These are phyloP conservation scores for Fragaria nilgerrensis DNA, from an alignment of 306 rosid species.

Conservation along the genomic window DNA sequence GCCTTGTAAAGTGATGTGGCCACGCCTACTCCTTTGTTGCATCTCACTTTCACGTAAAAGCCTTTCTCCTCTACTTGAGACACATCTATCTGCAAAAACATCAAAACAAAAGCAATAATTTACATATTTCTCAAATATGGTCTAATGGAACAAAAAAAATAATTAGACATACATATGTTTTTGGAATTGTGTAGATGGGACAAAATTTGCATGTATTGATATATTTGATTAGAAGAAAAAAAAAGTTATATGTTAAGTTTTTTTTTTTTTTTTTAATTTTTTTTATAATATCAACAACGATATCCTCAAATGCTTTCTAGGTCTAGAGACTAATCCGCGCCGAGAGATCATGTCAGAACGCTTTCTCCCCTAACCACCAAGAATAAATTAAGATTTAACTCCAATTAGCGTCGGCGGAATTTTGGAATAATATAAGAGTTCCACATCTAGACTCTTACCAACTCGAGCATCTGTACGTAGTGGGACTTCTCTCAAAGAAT, in stretches of 20 bases:
- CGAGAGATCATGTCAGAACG: too few species aligned
- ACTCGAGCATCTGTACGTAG: too few species aligned
- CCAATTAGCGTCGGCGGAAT: too few species aligned
- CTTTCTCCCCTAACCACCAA: too few species aligned
- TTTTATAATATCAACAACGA: too few species aligned
- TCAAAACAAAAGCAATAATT: background rate
- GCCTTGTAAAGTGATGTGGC: constrained; percentile 64
- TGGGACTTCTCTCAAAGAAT: too few species aligned
- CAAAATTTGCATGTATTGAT: background rate
- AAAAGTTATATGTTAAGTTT: background rate
- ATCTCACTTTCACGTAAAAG: constrained; percentile 59
- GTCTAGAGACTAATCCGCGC: too few species aligned
- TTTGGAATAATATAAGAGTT: too few species aligned
- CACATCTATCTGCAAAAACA: constrained; percentile 57
- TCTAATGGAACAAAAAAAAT: background rate
- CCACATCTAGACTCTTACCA: too few species aligned
- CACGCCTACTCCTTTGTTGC: constrained; percentile 65
- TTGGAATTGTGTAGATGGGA: background rate
- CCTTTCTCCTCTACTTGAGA: constrained; percentile 82
- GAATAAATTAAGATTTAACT: too few species aligned
- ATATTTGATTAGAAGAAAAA: background rate
- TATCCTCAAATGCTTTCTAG: too few species aligned
- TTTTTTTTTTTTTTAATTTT: too few species aligned
- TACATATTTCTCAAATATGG: background rate
- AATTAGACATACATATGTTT: background rate